These are phyloP conservation scores for Ramularia endophylla DNA, from an alignment of 2,329 filamentous ascomycete genomes.

Conservation along the genomic window DNA sequence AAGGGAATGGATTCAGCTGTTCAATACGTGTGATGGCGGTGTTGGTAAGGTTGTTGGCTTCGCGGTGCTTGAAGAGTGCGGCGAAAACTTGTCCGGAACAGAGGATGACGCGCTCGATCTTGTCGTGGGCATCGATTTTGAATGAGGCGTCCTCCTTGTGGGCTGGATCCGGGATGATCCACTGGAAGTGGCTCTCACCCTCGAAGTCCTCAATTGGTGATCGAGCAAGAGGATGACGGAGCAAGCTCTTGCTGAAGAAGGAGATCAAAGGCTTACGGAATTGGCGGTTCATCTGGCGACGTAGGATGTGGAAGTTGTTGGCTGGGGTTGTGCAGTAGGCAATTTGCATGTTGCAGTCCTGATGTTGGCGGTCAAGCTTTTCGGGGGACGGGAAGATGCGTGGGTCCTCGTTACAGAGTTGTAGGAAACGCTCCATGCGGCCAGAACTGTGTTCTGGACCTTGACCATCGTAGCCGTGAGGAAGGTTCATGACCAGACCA, in stretches of 20 bases:
- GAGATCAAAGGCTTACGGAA: constrained; percentile 97
- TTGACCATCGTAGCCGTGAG: constrained; percentile 97
- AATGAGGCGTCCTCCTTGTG: constrained; percentile 60
- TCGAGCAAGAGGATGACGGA: constrained; percentile 88
- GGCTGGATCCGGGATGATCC: constrained; percentile 88
- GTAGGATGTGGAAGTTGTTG: constrained; percentile 93
- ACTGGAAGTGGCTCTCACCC: constrained; percentile 87
- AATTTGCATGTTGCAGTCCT: constrained; percentile 99
- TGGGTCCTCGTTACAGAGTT: constrained; percentile 95
- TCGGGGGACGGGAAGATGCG: constrained; percentile 82
- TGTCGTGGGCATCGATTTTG: constrained; percentile 67
- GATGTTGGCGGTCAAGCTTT: constrained; percentile 93
- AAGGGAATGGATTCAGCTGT: constrained; percentile 98
- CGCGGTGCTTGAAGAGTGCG: constrained; percentile 83
- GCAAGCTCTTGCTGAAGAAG: constrained; percentile 97
- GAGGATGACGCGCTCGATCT: constrained; percentile 90
- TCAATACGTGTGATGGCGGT: constrained; percentile 93
- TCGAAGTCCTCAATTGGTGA: constrained; percentile 88
- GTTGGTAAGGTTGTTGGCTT: constrained; percentile 78
- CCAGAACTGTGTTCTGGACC: constrained; percentile 97
- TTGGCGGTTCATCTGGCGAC: constrained; percentile 96
- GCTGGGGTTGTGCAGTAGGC: constrained; percentile 94
- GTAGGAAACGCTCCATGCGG: constrained; percentile 93
- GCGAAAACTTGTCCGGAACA: constrained; percentile 94
- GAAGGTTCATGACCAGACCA: constrained; percentile 90